A percentile compares a stretch with the other conserved stretches of the same genome.
phyloP scores from a whole-genome alignment of 1,284 basidiomycete species.

The Ustanciosporium gigantosporum region DNA sequence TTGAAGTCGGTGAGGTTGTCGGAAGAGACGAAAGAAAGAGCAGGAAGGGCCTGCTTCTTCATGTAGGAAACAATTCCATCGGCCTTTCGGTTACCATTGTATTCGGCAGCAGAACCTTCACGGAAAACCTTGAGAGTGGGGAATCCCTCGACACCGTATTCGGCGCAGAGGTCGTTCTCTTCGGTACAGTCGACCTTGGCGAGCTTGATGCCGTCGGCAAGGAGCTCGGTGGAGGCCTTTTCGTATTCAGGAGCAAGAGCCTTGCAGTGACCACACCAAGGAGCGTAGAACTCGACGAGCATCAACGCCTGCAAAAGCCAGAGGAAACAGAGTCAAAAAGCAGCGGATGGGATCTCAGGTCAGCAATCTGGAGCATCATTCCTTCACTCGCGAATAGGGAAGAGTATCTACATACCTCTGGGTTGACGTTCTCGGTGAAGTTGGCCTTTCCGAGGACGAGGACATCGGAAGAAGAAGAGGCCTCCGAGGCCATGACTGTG shows the following conservation, averaged over 20 bases:
- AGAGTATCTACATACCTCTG: constrained; percentile 60
- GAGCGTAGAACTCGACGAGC: constrained; percentile 94
- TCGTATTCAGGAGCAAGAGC: constrained; percentile 76
- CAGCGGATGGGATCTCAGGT: no score
- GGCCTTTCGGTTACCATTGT: constrained; percentile 85
- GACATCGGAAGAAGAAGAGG: constrained; percentile 74
- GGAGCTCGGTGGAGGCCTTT: constrained; percentile 89
- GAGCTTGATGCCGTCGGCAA: constrained; percentile 81
- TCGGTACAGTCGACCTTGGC: constrained; percentile 76
- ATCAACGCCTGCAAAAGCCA: constrained; percentile 69
- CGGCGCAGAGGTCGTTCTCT: constrained; percentile 62
- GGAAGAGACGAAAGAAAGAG: constrained; percentile 78
- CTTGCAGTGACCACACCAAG: constrained; percentile 80
- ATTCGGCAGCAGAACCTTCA: constrained; percentile 74
- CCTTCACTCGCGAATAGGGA: neutral
- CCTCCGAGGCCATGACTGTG: constrained; percentile 65
- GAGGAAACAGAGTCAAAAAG: neutral
- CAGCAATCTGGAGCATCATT: neutral
- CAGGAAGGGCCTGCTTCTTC: constrained; percentile 98
- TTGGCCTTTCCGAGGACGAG: constrained; percentile 72
- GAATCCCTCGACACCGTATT: constrained; percentile 84
- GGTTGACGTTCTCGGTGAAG: constrained; percentile 73
- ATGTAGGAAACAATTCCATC: constrained; percentile 98
- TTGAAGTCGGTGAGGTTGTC: constrained; percentile 83
- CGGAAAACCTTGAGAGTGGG: constrained; percentile 91